These are phyloP conservation scores for Kitagawia praeruptora DNA, from an alignment of 129 eudicot species.

Conservation along the genomic window DNA sequence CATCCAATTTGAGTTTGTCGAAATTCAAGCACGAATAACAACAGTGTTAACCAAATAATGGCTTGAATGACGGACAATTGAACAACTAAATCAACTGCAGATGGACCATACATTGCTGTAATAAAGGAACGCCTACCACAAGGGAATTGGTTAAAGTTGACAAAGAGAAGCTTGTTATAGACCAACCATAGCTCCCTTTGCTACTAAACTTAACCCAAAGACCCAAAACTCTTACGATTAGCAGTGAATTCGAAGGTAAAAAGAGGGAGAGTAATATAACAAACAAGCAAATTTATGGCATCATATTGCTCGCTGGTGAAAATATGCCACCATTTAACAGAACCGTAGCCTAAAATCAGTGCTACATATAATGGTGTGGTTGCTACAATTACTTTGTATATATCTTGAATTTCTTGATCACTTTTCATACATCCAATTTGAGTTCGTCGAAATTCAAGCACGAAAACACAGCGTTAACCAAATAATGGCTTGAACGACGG, in stretches of 20 bases:
- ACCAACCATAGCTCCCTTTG: no score
- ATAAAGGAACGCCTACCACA: constrained; percentile 77
- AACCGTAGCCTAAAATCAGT: no score
- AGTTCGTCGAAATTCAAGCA: no score
- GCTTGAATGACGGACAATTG: constrained; percentile 68
- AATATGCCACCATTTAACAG: constrained; percentile 77
- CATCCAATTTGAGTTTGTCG: constrained; percentile 34
- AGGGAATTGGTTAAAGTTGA: constrained; percentile 67
- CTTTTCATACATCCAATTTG: no score
- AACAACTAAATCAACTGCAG: constrained; percentile 62
- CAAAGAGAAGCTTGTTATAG: constrained; percentile 73
- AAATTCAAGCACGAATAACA: constrained; percentile 57
- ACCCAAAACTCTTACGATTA: no score
- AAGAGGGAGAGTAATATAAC: constrained; percentile 66
- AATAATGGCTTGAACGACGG: no score
- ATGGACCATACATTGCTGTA: no score
- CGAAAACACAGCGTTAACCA: no score
- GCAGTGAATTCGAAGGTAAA: constrained; percentile 76
- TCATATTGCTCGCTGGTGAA: constrained; percentile 62
- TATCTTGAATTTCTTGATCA: no score
- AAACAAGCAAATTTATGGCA: constrained; percentile 60
- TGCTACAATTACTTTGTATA: no score
- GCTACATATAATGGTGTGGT: no score
- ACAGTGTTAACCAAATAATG: constrained; percentile 58
- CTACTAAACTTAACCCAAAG: no score